These are phyloP conservation scores for Cercospora sp. DNA, from an alignment of 2,329 filamentous ascomycete species.

Conservation along the genomic window DNA sequence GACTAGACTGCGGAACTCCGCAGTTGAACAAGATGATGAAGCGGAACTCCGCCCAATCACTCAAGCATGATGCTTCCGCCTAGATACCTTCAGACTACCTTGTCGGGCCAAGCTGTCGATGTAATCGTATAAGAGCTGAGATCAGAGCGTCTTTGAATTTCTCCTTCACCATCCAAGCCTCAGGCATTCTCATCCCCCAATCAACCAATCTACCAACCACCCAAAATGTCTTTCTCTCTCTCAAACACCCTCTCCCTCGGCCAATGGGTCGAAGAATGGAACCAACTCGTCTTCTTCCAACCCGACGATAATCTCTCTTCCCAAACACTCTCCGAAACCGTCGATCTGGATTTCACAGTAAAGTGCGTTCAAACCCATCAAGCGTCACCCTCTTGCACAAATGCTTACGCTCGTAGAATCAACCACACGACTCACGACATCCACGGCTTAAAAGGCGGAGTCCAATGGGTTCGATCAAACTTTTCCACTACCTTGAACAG, in stretches of 20 bases:
- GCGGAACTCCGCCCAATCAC: neutral
- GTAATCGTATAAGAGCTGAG: neutral
- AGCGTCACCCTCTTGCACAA: too few species aligned
- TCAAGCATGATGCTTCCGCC: neutral
- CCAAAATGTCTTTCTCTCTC: neutral
- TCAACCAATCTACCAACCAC: neutral
- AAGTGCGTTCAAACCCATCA: neutral
- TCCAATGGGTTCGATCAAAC: neutral
- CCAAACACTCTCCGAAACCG: neutral
- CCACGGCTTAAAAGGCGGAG: neutral
- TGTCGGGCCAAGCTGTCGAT: too few species aligned
- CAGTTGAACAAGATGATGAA: neutral
- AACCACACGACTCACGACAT: neutral
- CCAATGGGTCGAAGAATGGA: neutral
- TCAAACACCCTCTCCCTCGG: neutral
- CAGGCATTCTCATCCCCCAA: too few species aligned
- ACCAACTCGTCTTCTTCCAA: neutral
- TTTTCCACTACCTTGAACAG: neutral
- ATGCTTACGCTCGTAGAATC: neutral
- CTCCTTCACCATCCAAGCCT: too few species aligned
- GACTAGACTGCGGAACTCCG: too few species aligned
- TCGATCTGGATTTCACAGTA: neutral
- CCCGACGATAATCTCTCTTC: neutral
- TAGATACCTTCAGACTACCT: too few species aligned
- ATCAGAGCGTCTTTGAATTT: too few species aligned